A percentile compares a stretch with the other conserved stretches of the same genome.
Conservation (phyloP, 768 basidiomycete species). For the Holtermannia corniformis region DNA sequence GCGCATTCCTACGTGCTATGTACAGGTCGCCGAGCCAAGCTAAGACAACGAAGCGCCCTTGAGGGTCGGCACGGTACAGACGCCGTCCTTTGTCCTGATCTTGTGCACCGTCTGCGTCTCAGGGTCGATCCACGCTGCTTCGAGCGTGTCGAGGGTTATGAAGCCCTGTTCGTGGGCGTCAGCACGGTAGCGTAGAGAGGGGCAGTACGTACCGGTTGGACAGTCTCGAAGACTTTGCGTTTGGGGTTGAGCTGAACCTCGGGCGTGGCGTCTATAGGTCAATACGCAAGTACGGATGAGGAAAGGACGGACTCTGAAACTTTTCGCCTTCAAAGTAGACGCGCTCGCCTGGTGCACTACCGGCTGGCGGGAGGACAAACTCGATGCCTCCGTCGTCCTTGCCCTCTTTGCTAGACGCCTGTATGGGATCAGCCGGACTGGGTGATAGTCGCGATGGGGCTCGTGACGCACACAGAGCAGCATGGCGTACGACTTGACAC, state of each 20-base stretch:
- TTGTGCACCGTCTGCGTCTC: slow-evolving; percentile 65
- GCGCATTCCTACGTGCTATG: no score
- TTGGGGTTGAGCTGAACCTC: slow-evolving; percentile 88
- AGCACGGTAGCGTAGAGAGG: not conserved
- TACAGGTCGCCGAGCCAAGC: slow-evolving; percentile 4
- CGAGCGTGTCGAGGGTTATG: slow-evolving; percentile 71
- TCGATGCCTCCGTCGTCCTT: slow-evolving; percentile 87
- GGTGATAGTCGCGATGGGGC: slow-evolving; percentile 5
- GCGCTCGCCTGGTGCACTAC: slow-evolving; percentile 79
- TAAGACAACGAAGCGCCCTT: slow-evolving; percentile 90
- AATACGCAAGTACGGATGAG: slow-evolving; percentile 3
- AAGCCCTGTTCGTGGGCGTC: slow-evolving; percentile 51
- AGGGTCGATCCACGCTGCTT: slow-evolving; percentile 90
- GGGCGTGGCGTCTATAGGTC: slow-evolving; percentile 50
- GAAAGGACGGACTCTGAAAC: slow-evolving; percentile 56
- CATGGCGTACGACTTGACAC: slow-evolving; percentile 97
- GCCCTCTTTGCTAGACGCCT: slow-evolving; percentile 63
- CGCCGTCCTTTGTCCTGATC: slow-evolving; percentile 72
- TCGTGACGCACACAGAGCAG: slow-evolving; percentile 79
- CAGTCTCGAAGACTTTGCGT: slow-evolving; percentile 96
- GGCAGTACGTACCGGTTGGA: slow-evolving; percentile 64
- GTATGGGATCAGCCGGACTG: not conserved
- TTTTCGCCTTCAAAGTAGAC: slow-evolving; percentile 90
- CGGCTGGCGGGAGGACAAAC: slow-evolving; percentile 75
- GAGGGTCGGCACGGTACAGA: slow-evolving; percentile 68